A percentile compares a stretch with the other conserved stretches of the same genome.
These are phyloP conservation scores for Streptanthus diversifolius DNA, from an alignment of 345 rosid species.

Conservation along the genomic window DNA sequence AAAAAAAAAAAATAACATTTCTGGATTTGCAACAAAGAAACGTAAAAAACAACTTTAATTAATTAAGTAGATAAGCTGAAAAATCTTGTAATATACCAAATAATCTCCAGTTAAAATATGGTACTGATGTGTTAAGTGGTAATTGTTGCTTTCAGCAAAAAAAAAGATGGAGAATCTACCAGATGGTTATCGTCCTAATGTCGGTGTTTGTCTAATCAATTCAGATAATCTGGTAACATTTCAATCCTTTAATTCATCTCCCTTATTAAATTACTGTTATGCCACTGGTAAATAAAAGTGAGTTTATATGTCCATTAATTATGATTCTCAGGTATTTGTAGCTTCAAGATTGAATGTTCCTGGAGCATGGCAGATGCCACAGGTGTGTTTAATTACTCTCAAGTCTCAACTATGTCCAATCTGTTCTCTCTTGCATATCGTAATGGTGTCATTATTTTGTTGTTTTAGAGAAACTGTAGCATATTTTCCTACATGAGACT, in stretches of 20 bases:
- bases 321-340: slow-evolving; percentile 69
- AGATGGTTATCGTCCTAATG: slow-evolving; percentile 94
- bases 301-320: neutral
- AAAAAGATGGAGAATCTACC: slow-evolving; percentile 74
- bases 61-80: neutral
- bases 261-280: slow-evolving; percentile 5
- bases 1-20: neutral
- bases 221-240: slow-evolving; percentile 67
- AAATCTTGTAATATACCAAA: neutral
- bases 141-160: neutral
- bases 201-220: slow-evolving; percentile 94
- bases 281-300: neutral
- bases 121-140: neutral
- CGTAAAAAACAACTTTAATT: neutral
- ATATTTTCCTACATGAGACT: too few species aligned
- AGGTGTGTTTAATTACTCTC: slow-evolving; percentile 45
- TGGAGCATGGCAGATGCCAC: slow-evolving; percentile 99
- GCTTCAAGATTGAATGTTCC: slow-evolving; percentile 97
- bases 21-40: neutral
- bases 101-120: neutral
- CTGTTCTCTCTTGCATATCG: too few species aligned
- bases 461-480: neutral
- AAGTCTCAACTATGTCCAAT: too few species aligned
- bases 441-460: neutral
- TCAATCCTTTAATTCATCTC: neutral